Base-by-base conservation (phyloP, 202 grass and related monocot species). In the Musa balbisiana region DNA sequence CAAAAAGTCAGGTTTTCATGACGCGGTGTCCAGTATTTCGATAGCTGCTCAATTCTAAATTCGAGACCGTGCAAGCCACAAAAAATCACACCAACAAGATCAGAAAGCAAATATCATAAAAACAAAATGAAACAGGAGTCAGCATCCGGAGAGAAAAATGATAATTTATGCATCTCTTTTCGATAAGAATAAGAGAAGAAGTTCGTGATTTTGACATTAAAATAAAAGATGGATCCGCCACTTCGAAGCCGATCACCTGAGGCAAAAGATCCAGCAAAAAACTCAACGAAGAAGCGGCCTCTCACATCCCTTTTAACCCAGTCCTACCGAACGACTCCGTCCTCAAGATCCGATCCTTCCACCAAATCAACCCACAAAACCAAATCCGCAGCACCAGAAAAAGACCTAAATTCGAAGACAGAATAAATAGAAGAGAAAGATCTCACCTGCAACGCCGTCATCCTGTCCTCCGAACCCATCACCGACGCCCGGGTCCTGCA, bases 381-480 rank as follows among this genome's bases (percentile, higher is more conserved):
- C 65, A 12, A 22, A 67, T 70, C 25, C 58, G 8, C 51, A 49
- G 23, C 15, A 10, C 13, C 23, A 20, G 11, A 14, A 78, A 49
- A 49, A 19, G 50, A n/a, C 16, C 67, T 2, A 51, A 51, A 70
- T 16, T 21, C 5, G 10, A 33, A 43, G 12, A 11, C 10, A 21
- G 26, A n/a, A 55, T 10, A 14, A 53, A 27, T 4, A 19, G 52
- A 10, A 9, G 53, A 53, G 24, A 33, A 25, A 67, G 71, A 79
- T 56, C 53, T 67, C 53, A 79, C 77, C 66, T 23, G 52, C 10
- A 60, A 16, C 25, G 22, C 66, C 53, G 23, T 50, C 26, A 22
- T 17, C 26, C 52, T 10, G 52, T 49, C 53, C 53, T 33, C 77
- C 77, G 22, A 70, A 27, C n/a, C 77, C 53, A n/a, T 71, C 43